These are phyloP conservation scores for Podospora anserina DNA, from an alignment of 495 filamentous ascomycete species.

Conservation along the genomic window DNA sequence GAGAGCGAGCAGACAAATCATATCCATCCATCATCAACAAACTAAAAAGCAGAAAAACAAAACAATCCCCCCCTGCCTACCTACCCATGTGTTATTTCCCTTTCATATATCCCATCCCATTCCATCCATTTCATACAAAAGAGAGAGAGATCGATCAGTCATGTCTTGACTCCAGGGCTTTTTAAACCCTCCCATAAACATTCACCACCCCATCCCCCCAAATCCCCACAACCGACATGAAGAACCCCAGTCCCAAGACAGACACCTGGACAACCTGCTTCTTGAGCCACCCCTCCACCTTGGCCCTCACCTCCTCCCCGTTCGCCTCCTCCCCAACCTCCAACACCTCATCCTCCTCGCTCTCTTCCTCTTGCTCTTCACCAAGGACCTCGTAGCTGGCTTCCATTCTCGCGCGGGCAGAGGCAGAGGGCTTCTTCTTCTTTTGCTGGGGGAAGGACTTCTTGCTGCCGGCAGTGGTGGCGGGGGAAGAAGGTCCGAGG, in stretches of 20 bases:
- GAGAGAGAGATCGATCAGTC: neutral
- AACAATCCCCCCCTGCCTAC: neutral
- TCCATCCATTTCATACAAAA: neutral
- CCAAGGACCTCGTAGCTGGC: constrained; percentile 61
- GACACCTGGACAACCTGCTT: constrained; percentile 58
- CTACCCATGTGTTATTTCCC: neutral
- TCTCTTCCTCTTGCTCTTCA: constrained; percentile 43
- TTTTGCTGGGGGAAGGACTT: constrained; percentile 10
- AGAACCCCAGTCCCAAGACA: constrained; percentile 63
- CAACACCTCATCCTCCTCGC: constrained; percentile 37
- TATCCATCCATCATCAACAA: neutral
- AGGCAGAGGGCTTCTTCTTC: constrained; percentile 22
- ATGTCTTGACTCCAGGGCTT: neutral
- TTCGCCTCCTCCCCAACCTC: constrained; percentile 58
- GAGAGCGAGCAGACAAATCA: neutral
- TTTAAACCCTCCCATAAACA: neutral
- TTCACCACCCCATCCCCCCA: constrained; percentile 73
- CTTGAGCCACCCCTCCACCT: constrained; percentile 63
- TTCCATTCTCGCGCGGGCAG: constrained; percentile 44
- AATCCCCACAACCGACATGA: constrained; percentile 75
- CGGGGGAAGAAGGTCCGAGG: constrained; percentile 5
- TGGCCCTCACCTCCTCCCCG: constrained; percentile 72
- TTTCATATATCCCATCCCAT: neutral
- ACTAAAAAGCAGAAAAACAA: neutral
- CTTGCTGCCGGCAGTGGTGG: neutral